Percentiles rank a stretch among this genome's conserved stretches.
phyloP scores from a whole-genome alignment of 257 asterid species.

The Avicennia marina region DNA sequence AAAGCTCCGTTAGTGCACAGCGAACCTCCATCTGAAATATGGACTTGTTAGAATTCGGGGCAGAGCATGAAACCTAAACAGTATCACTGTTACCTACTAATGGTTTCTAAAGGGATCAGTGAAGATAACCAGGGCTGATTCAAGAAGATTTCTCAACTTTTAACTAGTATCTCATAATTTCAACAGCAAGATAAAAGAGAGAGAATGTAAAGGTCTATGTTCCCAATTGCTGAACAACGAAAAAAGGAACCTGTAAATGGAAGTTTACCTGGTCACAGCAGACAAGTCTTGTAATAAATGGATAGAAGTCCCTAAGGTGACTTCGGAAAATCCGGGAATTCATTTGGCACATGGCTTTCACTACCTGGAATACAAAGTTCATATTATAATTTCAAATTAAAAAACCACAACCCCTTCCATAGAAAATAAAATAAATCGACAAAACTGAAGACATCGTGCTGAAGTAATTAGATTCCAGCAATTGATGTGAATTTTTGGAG shows the following conservation, averaged over 20 bases:
- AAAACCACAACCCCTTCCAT: not conserved
- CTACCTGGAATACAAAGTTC: slow-evolving; percentile 61
- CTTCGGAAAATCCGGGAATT: slow-evolving; percentile 67
- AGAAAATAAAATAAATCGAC: not conserved
- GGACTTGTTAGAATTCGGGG: not conserved
- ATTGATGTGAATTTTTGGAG: too few species aligned
- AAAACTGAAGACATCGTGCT: slow-evolving; percentile 6
- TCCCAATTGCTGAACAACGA: not conserved
- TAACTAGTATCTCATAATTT: too few species aligned
- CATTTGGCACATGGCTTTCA: slow-evolving; percentile 82
- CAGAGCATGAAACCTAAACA: not conserved
- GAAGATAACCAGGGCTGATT: too few species aligned
- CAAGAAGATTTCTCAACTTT: too few species aligned
- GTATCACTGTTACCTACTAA: too few species aligned
- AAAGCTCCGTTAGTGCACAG: slow-evolving; percentile 82
- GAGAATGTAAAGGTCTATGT: too few species aligned
- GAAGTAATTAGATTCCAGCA: not conserved
- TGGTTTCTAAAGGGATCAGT: too few species aligned
- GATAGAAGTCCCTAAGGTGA: slow-evolving; percentile 85
- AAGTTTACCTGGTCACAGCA: slow-evolving; percentile 90
- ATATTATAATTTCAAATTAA: slow-evolving; percentile 10
- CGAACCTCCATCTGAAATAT: slow-evolving; percentile 87
- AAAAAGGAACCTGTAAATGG: not conserved
- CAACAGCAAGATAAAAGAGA: too few species aligned
- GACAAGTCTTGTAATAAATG: slow-evolving; percentile 84